Evolutionary conservation across 1,139 yeast genomes (phyloP), one percentile per base, ranked within the genome.

Genomic region (Saccharomyces hybrid): DNA sequence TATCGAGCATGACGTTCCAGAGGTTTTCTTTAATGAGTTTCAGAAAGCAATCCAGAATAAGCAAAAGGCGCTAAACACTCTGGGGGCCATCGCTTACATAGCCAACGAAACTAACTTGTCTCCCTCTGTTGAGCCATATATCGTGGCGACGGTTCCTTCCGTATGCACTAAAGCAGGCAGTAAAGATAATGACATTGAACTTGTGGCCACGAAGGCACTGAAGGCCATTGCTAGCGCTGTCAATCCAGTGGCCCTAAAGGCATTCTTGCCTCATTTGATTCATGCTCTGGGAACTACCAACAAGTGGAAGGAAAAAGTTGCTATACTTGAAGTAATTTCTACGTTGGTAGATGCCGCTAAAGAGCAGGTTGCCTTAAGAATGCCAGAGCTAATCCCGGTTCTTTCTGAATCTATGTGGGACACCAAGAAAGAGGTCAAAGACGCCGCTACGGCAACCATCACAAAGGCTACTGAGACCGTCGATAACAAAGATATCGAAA

Each of bases 321-420:
- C 96, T 66, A 80, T 91, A 68, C 81, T 91, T 74, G 82, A 81
- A 71, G 85, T 96, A 66, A 78, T 91, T 70, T 78, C 95, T 64
- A 82, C 83, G 68, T 82, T 91, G 71, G 98, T 91, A 71, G 95
- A 88, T 75, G 81, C 89, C 67, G 96, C 98, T 67, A 91, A 90
- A 76, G 88, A 78, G 69, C 99, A 90, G 81, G 79, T 93, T 69
- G 96, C 98, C 68, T 83, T 91, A 72, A 88, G 98, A 82, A 91
- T 91, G 97, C 96, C 97, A 71, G 98, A 91, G 81, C 84, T 91
- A 76, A 90, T 91, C 71, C 98, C 99, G 75, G 93, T 87, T 64
- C 82, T 91, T 71, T 91, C 98, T 66, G 98, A 93, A 81, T 87
- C 96, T 69, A 91, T 91, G 98, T 91, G 99, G 99, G 98, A 91